Base-by-base conservation (phyloP, 2,329 filamentous ascomycete genomes). In the Meredithiella fracta region DNA sequence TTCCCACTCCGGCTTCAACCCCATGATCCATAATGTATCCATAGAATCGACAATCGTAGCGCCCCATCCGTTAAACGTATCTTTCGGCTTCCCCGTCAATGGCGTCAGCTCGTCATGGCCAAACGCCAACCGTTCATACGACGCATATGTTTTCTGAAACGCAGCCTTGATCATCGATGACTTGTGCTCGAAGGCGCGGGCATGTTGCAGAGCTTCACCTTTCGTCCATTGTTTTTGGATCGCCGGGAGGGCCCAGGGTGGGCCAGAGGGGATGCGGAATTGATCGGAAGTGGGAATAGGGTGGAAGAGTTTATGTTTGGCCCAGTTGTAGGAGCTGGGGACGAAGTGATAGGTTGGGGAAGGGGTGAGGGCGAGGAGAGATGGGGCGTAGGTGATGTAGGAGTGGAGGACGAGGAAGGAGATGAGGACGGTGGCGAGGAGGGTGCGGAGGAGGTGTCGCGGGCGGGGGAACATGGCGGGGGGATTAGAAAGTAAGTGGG, bases 1-100 rank as follows among this genome's bases (percentile, higher is more conserved):
- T 31, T 78, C 72, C 62, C 86, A 87, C 58, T 86, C 82, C 0
- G 76, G 70, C 59, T 73, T 74, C 63, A 86, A 61, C 3, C 76
- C 82, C 76, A 86, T 80, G 60, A 86, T 82, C 82, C 82, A 86
- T 14, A 87, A 69, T n/a, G 79, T 80, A 64, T 86, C 83, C 54
- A 85, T 70, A 2, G 78, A 69, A 64, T 84, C 81, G n/a, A 84
- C 79, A 57, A 84, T 68, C 4, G 80, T 84, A 3, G 80, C 80
- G 5, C 77, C 79, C 80, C 80, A 84, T 23, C 81, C 82, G 14
- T 77, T 78, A 66, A 82, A 83, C 34, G 77, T 74, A 61, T 83
- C 73, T 47, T 73, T 72, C 51, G 66, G 69, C 1, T 65, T 62
- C 9, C 73, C 78, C 15, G 72, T 72, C 8, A 84, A 62, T 2